These are phyloP conservation scores for Vitis rupestris DNA, from an alignment of 164 flowering plant species.

Conservation along the genomic window DNA sequence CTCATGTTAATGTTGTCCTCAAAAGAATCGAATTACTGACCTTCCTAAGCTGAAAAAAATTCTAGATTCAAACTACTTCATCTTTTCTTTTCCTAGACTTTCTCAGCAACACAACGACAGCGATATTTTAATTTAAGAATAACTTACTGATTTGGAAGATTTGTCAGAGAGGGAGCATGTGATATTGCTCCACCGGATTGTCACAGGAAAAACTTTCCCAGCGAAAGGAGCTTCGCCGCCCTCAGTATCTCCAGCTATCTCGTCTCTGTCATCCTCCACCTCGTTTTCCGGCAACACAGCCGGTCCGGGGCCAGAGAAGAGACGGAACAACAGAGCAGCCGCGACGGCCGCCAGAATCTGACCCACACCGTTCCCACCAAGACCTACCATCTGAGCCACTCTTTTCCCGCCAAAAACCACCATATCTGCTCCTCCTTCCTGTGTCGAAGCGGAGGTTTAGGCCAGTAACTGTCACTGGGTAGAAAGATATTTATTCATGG, in stretches of 20 bases:
- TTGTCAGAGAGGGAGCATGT: slow-evolving; percentile 77
- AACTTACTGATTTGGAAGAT: slow-evolving; percentile 66
- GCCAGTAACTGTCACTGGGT: neutral
- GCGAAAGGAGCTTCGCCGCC: slow-evolving; percentile 30
- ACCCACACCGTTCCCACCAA: slow-evolving; percentile 70
- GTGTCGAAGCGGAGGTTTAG: neutral
- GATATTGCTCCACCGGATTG: slow-evolving; percentile 77
- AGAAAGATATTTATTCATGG: neutral
- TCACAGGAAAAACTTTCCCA: slow-evolving; percentile 63
- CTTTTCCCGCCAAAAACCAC: slow-evolving; percentile 39
- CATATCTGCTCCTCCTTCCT: slow-evolving; percentile 16
- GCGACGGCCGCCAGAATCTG: slow-evolving; percentile 76
- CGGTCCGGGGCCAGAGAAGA: slow-evolving; percentile 57
- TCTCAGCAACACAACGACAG: neutral
- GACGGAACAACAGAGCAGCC: slow-evolving; percentile 75
- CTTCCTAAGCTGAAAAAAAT: no score
- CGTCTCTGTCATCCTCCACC: slow-evolving; percentile 26
- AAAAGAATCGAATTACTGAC: no score
- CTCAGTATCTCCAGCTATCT: slow-evolving; percentile 13
- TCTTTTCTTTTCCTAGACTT: slow-evolving; percentile 1
- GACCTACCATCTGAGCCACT: slow-evolving; percentile 33
- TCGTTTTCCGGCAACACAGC: slow-evolving; percentile 22
- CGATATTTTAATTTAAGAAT: neutral
- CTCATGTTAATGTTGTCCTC: no score
- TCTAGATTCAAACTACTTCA: no score